Percentiles rank a stretch among this genome's conserved stretches.
Evolutionary conservation across 2,329 filamentous ascomycete species (phyloP).

Genomic region (Stagonosporopsis rhizophila): DNA sequence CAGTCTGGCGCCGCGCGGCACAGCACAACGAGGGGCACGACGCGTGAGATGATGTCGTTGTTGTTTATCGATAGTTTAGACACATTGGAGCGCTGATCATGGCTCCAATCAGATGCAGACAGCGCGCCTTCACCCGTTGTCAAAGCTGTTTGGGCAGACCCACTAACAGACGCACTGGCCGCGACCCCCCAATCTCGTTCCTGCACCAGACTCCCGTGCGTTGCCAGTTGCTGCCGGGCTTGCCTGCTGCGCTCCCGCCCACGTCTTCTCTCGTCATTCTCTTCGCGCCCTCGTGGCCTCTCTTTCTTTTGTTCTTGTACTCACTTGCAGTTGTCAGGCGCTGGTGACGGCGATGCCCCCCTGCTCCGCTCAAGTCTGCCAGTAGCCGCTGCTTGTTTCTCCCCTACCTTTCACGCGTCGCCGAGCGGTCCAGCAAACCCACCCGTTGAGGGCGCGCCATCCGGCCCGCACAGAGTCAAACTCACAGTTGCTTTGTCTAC

Average conservation of each 20-base stretch:
- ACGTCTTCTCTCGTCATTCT: slow-evolving; percentile 15
- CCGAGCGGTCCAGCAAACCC: slow-evolving; percentile 9
- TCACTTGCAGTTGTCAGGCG: slow-evolving; percentile 6
- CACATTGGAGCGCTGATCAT: slow-evolving; percentile 14
- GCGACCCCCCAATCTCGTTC: slow-evolving; percentile 22
- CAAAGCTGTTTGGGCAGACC: slow-evolving; percentile 25
- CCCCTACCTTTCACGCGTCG: slow-evolving; percentile 17
- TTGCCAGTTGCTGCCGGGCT: slow-evolving; percentile 1
- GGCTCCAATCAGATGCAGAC: slow-evolving; percentile 22
- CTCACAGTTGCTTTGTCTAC: slow-evolving; percentile 1
- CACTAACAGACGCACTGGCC: not conserved
- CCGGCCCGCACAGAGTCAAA: not conserved
- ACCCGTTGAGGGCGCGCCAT: slow-evolving; percentile 8
- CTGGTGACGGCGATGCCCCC: slow-evolving; percentile 13
- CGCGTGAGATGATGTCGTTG: slow-evolving; percentile 25
- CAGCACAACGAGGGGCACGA: slow-evolving; percentile 25
- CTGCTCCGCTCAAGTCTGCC: slow-evolving; percentile 8
- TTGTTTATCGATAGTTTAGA: slow-evolving; percentile 20
- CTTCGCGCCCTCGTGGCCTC: slow-evolving; percentile 18
- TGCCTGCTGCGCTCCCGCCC: not conserved
- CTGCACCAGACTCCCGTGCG: slow-evolving; percentile 13
- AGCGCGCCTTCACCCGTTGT: slow-evolving; percentile 19
- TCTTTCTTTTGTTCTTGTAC: slow-evolving; percentile 15
- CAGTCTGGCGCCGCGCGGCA: slow-evolving; percentile 22
- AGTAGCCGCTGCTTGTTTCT: slow-evolving; percentile 14